These are phyloP conservation scores for Russula vinacea DNA, from an alignment of 768 basidiomycete species.

Conservation along the genomic window DNA sequence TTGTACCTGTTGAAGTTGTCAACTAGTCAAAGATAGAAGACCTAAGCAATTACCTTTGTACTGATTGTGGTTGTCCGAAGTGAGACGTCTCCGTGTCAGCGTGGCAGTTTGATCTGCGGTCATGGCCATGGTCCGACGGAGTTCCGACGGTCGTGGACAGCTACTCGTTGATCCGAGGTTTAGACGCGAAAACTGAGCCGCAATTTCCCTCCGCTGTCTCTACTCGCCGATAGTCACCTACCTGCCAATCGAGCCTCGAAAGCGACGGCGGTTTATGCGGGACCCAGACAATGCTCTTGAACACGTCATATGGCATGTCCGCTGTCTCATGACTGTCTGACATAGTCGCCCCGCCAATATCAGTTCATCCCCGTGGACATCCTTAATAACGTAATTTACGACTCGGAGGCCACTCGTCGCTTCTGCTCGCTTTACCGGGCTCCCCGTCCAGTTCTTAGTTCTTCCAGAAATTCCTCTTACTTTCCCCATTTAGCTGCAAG, in stretches of 20 bases:
- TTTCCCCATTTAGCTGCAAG: background rate
- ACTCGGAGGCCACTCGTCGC: background rate
- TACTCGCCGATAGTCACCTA: background rate
- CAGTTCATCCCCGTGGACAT: background rate
- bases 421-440: background rate
- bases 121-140: too few species aligned
- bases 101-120: background rate
- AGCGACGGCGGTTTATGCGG: background rate
- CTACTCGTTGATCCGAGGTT: background rate
- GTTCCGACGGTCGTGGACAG: background rate
- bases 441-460: background rate
- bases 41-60: background rate
- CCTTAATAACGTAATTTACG: background rate
- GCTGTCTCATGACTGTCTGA: background rate
- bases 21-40: conserved; percentile 11
- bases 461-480: background rate
- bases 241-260: background rate
- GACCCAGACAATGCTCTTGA: background rate
- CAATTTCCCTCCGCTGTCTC: background rate
- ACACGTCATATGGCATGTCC: background rate
- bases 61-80: conserved; percentile 5
- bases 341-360: background rate
- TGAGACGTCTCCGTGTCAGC: background rate
- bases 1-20: conserved; percentile 3
- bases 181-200: background rate